phyloP scores from a whole-genome alignment of 345 rosid genomes.

The Dimocarpus longan region DNA sequence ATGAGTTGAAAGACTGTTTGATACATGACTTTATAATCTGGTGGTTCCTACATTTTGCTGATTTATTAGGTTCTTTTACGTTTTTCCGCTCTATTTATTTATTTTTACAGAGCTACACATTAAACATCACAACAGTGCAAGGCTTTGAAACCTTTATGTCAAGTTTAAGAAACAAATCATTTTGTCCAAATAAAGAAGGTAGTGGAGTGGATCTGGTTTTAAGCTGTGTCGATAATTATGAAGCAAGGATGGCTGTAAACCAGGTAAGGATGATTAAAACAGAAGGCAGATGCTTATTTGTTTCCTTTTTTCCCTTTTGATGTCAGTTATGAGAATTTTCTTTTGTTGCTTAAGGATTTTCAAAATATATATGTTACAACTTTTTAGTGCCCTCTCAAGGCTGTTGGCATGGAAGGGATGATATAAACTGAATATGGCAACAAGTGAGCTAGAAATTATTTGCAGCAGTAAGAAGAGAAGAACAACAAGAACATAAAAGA shows the following conservation, averaged over 20 bases:
- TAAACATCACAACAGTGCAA: slow-evolving; percentile 90
- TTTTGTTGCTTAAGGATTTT: neutral
- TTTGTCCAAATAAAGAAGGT: slow-evolving; percentile 69
- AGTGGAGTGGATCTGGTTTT: slow-evolving; percentile 92
- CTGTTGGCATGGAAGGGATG: neutral
- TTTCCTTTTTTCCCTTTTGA: neutral
- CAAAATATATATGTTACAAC: neutral
- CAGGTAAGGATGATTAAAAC: slow-evolving; percentile 57
- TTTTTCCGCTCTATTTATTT: neutral
- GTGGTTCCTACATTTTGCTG: slow-evolving; percentile 7
- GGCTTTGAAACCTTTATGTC: slow-evolving; percentile 89
- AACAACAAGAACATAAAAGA: too few relatives aligned
- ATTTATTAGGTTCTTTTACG: slow-evolving; percentile 14
- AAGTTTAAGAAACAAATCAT: slow-evolving; percentile 70
- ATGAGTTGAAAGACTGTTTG: neutral
- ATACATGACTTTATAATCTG: neutral
- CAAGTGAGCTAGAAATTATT: neutral
- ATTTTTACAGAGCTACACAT: slow-evolving; percentile 66
- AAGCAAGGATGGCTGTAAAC: slow-evolving; percentile 97
- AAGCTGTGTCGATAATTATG: slow-evolving; percentile 96
- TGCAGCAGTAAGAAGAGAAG: too few relatives aligned
- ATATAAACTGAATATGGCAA: neutral
- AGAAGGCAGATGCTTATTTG: neutral
- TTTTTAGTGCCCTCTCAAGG: neutral
- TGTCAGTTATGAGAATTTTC: neutral